These are phyloP conservation scores for Quercus gilva DNA, from an alignment of 306 rosid species.

Conservation along the genomic window DNA sequence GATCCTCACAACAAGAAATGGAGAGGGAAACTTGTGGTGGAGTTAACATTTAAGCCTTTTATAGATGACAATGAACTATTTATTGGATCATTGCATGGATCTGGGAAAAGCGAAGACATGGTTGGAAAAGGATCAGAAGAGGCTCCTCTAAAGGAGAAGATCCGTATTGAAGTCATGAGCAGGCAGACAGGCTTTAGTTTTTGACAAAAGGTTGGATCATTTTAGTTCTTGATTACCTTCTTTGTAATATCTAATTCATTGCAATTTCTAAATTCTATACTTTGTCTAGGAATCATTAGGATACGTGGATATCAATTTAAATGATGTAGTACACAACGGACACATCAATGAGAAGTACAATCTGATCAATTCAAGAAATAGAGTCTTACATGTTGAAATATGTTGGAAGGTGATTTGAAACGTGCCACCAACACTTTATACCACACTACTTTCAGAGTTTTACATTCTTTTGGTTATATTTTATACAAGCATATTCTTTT, in stretches of 20 bases:
- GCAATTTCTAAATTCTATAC: background rate
- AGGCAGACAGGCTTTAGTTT: slow-evolving; percentile 7
- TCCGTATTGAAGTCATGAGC: slow-evolving; percentile 26
- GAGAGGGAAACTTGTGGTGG: slow-evolving; percentile 30
- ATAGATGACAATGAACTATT: slow-evolving; percentile 1
- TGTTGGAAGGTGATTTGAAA: slow-evolving; percentile 16
- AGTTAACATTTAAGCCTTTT: slow-evolving; percentile 31
- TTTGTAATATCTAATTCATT: background rate
- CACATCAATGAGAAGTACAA: slow-evolving; percentile 23
- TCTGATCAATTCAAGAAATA: slow-evolving; percentile 29
- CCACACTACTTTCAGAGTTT: background rate
- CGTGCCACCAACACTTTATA: background rate
- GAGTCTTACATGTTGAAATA: slow-evolving; percentile 23
- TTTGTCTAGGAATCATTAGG: slow-evolving; percentile 14
- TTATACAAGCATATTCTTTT: background rate
- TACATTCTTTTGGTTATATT: background rate
- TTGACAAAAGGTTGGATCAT: background rate
- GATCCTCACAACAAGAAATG: slow-evolving; percentile 24
- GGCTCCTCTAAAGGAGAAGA: slow-evolving; percentile 22
- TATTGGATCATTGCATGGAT: slow-evolving; percentile 13
- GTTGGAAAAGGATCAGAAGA: slow-evolving; percentile 14
- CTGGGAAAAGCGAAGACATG: background rate
- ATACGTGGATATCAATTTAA: slow-evolving; percentile 22
- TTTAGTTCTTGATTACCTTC: background rate
- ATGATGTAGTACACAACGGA: slow-evolving; percentile 27